Evolutionary conservation across 331 rosid genomes (phyloP), one percentile per base, ranked within the genome.

Genomic region (Malus hybrid): DNA sequence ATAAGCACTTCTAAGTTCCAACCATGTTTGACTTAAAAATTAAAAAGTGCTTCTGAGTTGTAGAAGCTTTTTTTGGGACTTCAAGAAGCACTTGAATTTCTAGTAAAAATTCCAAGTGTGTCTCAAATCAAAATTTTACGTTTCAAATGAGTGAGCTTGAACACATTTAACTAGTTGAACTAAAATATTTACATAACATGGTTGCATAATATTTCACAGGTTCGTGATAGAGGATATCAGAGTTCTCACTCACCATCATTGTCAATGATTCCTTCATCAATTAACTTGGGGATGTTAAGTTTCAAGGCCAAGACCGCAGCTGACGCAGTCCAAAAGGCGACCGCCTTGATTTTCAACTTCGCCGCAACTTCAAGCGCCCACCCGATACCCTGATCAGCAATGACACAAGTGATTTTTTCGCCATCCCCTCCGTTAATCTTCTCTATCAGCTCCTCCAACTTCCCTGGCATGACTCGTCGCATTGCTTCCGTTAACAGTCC

Each of bases 321-420:
- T 44, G 90, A 19, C 10, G 88, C 86, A 27, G 90, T 76, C 87
- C 84, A 87, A 77, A 90, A 86, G 24, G 85, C 85, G 10, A 71
- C 87, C 32, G 64, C 28, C 19, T 5, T 44, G 44, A 86, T 82
- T 28, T 81, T 70, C 86, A 84, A 61, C 46, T 84, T 90, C 20
- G 71, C 83, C 32, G 95, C 90, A 11, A 87, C 82, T 75, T 86
- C 83, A 59, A 90, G 73, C 46, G 89, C 85, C 90, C 89, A 86
- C 13, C 80, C 89, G 27, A 48, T 18, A 33, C 18, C 62, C 67
- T 11, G 65, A 76, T 90, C 89, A 18, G 80, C 86, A 78, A 87
- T 77, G 28, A 82, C 77, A 76, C 87, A 63, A 39, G 79, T 84
- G 62, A 90, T 78, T 2, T 75, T 70, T 12, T 75, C 74, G 7